Percentiles rank a stretch among this genome's conserved stretches.
Conservation (phyloP, 768 basidiomycete species). For the Antrodiella citrinella region DNA sequence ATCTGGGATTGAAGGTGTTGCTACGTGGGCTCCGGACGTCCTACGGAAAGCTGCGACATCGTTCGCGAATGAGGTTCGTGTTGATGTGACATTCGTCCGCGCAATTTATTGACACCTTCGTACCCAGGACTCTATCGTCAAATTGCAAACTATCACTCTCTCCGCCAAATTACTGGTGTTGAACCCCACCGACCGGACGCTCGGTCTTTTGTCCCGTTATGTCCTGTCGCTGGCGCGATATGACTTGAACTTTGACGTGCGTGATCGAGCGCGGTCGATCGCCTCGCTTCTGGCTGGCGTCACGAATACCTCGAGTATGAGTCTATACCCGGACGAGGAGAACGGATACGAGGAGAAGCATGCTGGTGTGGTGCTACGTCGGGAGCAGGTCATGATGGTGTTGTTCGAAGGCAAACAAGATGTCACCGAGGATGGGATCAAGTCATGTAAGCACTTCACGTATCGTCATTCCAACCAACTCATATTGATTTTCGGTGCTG, state of each 20-base stretch:
- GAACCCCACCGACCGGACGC: slow-evolving; percentile 40
- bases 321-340: slow-evolving; percentile 16
- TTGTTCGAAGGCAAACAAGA: slow-evolving; percentile 69
- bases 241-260: slow-evolving; percentile 82
- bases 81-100: not conserved
- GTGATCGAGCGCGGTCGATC: slow-evolving; percentile 83
- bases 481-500: too few relatives aligned
- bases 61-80: slow-evolving; percentile 59
- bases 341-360: slow-evolving; percentile 33
- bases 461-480: too few relatives aligned
- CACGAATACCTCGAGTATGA: slow-evolving; percentile 14
- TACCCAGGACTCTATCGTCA: slow-evolving; percentile 60
- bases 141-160: slow-evolving; percentile 80
- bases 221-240: slow-evolving; percentile 81
- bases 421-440: slow-evolving; percentile 25
- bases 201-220: slow-evolving; percentile 57
- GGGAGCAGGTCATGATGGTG: slow-evolving; percentile 75
- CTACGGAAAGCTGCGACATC: slow-evolving; percentile 70
- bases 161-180: slow-evolving; percentile 77
- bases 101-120: too few relatives aligned
- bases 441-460: not conserved
- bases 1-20: slow-evolving; percentile 43
- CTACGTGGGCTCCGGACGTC: slow-evolving; percentile 83
- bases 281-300: slow-evolving; percentile 58
- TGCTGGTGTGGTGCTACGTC: slow-evolving; percentile 69